These are phyloP conservation scores for Microcos paniculata DNA, from an alignment of 345 rosid species.

Conservation along the genomic window DNA sequence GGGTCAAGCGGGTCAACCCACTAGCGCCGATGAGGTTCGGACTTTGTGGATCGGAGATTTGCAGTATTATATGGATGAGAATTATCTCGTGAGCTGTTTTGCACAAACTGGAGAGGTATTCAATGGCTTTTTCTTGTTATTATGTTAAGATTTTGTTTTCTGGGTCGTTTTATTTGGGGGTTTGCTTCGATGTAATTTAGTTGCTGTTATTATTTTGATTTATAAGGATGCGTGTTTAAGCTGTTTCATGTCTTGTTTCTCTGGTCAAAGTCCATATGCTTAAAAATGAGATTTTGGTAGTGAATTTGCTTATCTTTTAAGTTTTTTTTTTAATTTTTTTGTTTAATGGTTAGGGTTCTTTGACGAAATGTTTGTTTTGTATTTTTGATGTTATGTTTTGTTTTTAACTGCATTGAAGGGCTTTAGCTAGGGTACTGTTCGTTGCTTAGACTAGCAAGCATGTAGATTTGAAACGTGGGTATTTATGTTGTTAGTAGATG, in stretches of 20 bases:
- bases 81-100: constrained; percentile 53
- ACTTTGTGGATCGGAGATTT: constrained; percentile 97
- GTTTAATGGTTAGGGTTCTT: background rate
- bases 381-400: background rate
- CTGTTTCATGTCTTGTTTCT: background rate
- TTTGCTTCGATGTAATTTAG: background rate
- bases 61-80: constrained; percentile 97
- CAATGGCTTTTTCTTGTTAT: background rate
- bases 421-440: background rate
- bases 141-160: background rate
- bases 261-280: background rate
- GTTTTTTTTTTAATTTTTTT: background rate
- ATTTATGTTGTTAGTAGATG: background rate
- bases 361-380: background rate
- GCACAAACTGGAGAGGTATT: constrained; percentile 68
- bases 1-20: constrained; percentile 37
- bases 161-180: background rate
- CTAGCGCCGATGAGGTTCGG: constrained; percentile 67
- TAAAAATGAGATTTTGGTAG: background rate
- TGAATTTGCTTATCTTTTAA: background rate
- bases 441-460: background rate
- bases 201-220: background rate
- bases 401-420: background rate
- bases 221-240: background rate
- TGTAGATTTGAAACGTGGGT: background rate